Conservation (phyloP, 1,139 yeast genomes). For the Pichia sp. region DNA sequence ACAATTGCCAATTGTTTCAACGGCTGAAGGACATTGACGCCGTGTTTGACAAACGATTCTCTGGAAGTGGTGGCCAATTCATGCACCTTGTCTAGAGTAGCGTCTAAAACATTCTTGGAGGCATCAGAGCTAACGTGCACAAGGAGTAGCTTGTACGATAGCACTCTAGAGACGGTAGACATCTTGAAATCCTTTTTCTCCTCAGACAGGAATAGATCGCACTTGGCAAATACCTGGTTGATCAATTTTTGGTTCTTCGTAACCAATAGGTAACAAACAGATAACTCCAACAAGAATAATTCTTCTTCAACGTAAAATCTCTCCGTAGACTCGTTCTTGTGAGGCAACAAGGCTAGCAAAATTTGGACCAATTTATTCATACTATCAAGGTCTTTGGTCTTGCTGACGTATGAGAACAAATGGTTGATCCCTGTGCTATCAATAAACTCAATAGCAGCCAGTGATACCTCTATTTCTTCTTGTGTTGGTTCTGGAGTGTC, state of each 20-base stretch:
- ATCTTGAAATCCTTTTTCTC: constrained; percentile 18
- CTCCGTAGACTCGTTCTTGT: constrained; percentile 37
- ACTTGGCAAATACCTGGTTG: constrained; percentile 22
- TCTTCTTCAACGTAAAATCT: constrained; percentile 52
- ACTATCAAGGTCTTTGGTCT: constrained; percentile 30
- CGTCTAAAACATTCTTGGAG: constrained; percentile 25
- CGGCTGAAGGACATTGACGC: constrained; percentile 51
- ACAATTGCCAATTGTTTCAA: constrained; percentile 46
- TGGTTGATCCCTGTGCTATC: constrained; percentile 57
- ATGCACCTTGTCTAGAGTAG: constrained; percentile 32
- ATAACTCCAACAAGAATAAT: constrained; percentile 52
- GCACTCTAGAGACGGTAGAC: constrained; percentile 25
- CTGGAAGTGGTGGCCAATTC: constrained; percentile 34
- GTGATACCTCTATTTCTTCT: constrained; percentile 83
- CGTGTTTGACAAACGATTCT: constrained; percentile 43
- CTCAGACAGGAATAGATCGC: constrained; percentile 24
- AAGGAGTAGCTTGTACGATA: constrained; percentile 42
- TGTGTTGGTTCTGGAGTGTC: constrained; percentile 89
- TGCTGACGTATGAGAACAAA: constrained; percentile 43
- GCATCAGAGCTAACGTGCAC: constrained; percentile 34
- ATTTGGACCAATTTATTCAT: constrained; percentile 33
- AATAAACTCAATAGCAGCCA: constrained; percentile 78
- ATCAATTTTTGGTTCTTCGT: constrained; percentile 40
- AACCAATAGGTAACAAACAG: constrained; percentile 48
- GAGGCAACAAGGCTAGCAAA: constrained; percentile 32